Conservation (phyloP, 1,284 basidiomycete species). For the Mycena sp. region DNA sequence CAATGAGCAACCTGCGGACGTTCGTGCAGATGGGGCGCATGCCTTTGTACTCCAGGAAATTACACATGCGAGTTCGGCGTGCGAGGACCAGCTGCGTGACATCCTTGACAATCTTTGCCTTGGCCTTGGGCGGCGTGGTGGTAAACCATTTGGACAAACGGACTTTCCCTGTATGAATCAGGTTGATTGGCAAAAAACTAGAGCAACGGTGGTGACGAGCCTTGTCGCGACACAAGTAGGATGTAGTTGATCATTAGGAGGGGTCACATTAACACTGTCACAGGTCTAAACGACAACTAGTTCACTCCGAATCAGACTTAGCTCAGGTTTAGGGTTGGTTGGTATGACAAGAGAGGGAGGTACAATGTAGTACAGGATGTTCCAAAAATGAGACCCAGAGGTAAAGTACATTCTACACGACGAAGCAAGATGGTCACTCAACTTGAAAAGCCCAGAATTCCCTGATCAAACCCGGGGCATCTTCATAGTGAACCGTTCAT, state of each 20-base stretch:
- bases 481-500: constrained; percentile 29
- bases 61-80: constrained; percentile 97
- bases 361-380: constrained; percentile 10
- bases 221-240: constrained; percentile 94
- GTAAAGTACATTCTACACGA: no score
- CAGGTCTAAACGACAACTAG: no score
- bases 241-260: constrained; percentile 83
- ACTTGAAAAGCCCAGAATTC: no score
- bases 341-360: no score
- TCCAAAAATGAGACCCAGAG: not conserved
- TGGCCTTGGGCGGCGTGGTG: constrained; percentile 93
- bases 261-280: not conserved
- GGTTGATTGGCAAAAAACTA: constrained; percentile 4
- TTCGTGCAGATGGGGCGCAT: constrained; percentile 32
- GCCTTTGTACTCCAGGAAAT: constrained; percentile 99
- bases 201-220: constrained; percentile 51
- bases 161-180: constrained; percentile 81
- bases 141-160: constrained; percentile 99
- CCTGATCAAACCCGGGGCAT: not conserved
- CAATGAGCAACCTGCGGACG: not conserved
- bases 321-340: no score
- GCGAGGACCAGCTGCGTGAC: constrained; percentile 98
- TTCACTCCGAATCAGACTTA: no score
- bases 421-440: no score
- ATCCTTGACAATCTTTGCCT: constrained; percentile 99